Conservation (phyloP, 176 grass and related monocot genomes). For the Metroxylon sagu region DNA sequence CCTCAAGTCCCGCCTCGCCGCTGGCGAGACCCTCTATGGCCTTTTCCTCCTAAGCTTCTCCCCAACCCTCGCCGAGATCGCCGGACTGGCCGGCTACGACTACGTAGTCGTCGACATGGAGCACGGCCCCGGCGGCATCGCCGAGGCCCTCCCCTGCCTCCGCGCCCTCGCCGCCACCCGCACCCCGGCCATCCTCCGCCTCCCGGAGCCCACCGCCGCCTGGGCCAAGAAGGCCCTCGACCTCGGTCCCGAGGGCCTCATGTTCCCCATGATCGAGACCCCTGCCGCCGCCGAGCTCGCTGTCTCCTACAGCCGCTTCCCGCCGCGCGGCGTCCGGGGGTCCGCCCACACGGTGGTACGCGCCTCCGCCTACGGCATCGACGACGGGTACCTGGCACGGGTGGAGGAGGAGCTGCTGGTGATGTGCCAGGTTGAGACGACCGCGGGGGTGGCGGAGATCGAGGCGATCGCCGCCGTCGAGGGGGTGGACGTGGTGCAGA, state of each 20-base stretch:
- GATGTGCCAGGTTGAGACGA: conserved; percentile 77
- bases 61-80: conserved; percentile 72
- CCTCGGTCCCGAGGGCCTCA: conserved; percentile 74
- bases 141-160: conserved; percentile 73
- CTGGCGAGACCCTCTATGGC: conserved; percentile 69
- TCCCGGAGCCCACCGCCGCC: conserved; percentile 48
- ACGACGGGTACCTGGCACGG: conserved; percentile 77
- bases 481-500: conserved; percentile 82
- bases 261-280: conserved; percentile 63
- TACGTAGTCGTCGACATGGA: conserved; percentile 88
- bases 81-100: conserved; percentile 80
- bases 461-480: conserved; percentile 78
- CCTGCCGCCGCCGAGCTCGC: conserved; percentile 43
- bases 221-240: conserved; percentile 97
- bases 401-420: conserved; percentile 80
- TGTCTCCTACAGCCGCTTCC: conserved; percentile 54
- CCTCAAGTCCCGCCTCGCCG: conserved; percentile 61
- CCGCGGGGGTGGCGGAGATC: conserved; percentile 39
- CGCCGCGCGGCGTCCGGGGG: conserved; percentile 72
- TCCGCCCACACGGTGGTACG: conserved; percentile 80
- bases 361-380: conserved; percentile 74
- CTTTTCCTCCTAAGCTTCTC: conserved; percentile 85
- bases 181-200: conserved; percentile 61
- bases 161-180: conserved; percentile 65
- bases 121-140: conserved; percentile 73